Evolutionary conservation across 2,329 filamentous ascomycete species (phyloP), one percentile per base, ranked within the genome.

Genomic region (Knufia petricola): DNA sequence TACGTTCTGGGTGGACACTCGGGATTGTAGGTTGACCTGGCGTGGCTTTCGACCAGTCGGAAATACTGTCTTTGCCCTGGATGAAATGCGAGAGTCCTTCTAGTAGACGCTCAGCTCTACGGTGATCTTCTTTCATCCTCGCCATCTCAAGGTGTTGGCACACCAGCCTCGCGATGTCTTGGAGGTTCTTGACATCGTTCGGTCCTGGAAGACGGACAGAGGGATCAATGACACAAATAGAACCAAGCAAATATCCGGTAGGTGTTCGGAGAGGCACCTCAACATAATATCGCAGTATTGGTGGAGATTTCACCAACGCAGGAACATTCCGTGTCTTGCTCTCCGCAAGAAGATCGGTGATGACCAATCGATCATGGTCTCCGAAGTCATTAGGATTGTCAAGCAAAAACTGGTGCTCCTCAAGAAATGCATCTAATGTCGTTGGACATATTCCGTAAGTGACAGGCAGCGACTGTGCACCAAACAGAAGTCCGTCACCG

Each of bases 121-220:
- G 72, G 55, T 72, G 74, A 56, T 72, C 76, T 49, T 69, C 74
- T 47, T 64, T 72, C 51, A 66, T 69, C 53, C 70, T 68, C 38
- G 65, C 74, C 68, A 70, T 74, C 62, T 79, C 77, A 7, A 84
- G 61, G 49, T 82, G 78, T 28, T 78, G 73, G 67, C 79, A 79
- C 3, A 78, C 68, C 2, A 76, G 72, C 15, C 65, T 65, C 0
- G 72, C 67, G 61, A 82, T 68, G 30, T 77, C 76, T 34, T 73
- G 69, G 58, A 84, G 64, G 36, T 77, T 79, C 19, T 69, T 66
- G 1, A 73, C 52, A 39, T 78, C 72, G 4, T 75, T 72, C 0
- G 75, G 72, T n/a, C 19, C 30, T 7, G 42, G 9, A 2, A 7
- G 24, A 32, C 42, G 42, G 9, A 26, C 17, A 12, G 67, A 66